Conservation (phyloP, 2,329 filamentous ascomycete genomes). For the Talaromyces albobiverticillius region DNA sequence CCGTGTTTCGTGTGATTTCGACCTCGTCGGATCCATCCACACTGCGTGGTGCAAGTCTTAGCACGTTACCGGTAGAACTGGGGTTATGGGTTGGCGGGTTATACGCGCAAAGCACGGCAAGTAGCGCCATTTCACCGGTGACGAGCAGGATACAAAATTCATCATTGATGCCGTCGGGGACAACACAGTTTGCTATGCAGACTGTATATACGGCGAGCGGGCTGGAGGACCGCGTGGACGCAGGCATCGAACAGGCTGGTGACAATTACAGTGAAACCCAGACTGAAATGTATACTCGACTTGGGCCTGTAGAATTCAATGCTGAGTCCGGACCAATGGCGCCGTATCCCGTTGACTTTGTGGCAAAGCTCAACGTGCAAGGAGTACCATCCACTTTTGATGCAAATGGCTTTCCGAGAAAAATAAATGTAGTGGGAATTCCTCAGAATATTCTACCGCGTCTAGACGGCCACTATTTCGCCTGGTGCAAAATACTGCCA, state of each 20-base stretch:
- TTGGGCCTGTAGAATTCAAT: conserved; percentile 25
- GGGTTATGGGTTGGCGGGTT: conserved; percentile 48
- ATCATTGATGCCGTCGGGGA: conserved; percentile 26
- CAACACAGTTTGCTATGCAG: conserved; percentile 30
- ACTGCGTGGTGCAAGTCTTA: conserved; percentile 62
- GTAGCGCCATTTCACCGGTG: conserved; percentile 23
- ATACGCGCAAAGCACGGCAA: conserved; percentile 37
- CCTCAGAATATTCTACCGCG: conserved; percentile 53
- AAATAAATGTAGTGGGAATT: conserved; percentile 54
- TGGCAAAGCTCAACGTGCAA: conserved; percentile 22
- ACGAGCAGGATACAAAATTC: conserved; percentile 24
- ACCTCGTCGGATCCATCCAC: conserved; percentile 61
- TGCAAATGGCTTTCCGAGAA: conserved; percentile 53
- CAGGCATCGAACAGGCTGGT: conserved; percentile 34
- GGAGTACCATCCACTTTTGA: background rate
- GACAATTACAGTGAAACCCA: conserved; percentile 34
- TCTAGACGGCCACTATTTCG: conserved; percentile 62
- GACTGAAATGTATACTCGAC: conserved; percentile 33
- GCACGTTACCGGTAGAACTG: conserved; percentile 64
- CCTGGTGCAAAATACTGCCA: conserved; percentile 48
- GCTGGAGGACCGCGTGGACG: conserved; percentile 22
- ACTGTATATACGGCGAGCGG: conserved; percentile 32
- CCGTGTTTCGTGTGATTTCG: conserved; percentile 67
- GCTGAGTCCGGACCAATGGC: conserved; percentile 30
- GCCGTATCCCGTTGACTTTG: conserved; percentile 33